Conservation (phyloP, 179 eudicot genomes). For the Spergularia azorica region DNA sequence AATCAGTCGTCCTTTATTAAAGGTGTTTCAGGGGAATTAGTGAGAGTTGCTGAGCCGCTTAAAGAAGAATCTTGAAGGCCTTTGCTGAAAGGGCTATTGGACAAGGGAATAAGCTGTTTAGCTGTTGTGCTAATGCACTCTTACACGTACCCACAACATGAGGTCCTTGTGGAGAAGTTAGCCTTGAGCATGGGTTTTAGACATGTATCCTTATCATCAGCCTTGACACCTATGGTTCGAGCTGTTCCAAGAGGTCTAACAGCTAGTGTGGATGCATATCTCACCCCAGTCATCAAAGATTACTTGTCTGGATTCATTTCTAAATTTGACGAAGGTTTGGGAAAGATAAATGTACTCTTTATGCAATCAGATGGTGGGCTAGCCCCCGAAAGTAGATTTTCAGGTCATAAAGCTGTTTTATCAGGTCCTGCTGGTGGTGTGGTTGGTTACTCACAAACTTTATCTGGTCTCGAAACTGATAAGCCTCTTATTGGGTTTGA, state of each 20-base stretch:
- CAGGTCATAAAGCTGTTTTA: conserved; percentile 97
- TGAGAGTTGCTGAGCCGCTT: conserved; percentile 67
- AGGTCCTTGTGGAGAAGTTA: conserved; percentile 61
- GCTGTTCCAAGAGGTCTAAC: conserved; percentile 97
- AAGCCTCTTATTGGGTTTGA: conserved; percentile 96
- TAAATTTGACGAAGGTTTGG: conserved; percentile 78
- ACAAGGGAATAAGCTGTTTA: conserved; percentile 77
- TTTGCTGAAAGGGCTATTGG: conserved; percentile 59
- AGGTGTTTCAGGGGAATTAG: conserved; percentile 87
- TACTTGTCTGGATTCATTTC: conserved; percentile 87
- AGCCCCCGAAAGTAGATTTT: conserved; percentile 95
- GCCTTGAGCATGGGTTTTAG: conserved; percentile 84
- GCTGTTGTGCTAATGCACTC: conserved; percentile 96
- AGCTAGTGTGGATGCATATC: conserved; percentile 96
- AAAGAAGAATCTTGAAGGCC: conserved; percentile 68
- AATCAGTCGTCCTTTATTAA: conserved; percentile 39
- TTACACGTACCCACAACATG: conserved; percentile 89
- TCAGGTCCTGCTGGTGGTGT: conserved; percentile 99
- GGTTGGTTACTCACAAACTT: conserved; percentile 94
- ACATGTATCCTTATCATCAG: conserved; percentile 92
- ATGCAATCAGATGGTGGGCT: conserved; percentile 99
- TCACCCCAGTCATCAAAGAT: conserved; percentile 92
- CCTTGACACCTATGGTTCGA: conserved; percentile 97
- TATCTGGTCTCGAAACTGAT: conserved; percentile 79
- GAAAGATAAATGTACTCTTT: conserved; percentile 82